Evolutionary conservation across 176 grass and related monocot species (phyloP).

Genomic region (Puya raimondii): DNA sequence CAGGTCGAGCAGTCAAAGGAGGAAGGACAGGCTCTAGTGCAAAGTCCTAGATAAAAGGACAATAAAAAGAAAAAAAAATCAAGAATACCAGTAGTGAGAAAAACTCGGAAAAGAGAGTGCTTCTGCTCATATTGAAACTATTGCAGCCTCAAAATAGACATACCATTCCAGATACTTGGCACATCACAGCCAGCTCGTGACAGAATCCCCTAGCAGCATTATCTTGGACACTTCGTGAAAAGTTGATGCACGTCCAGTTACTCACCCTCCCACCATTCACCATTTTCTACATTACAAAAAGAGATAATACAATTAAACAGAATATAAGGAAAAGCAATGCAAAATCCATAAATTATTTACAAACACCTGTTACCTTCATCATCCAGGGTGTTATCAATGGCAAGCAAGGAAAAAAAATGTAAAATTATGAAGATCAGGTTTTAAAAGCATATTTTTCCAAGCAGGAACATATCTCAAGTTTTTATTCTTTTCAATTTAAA

Average conservation of each 20-base stretch:
- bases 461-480: too few relatives aligned
- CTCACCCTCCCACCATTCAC: conserved; percentile 64
- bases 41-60: conserved; percentile 45
- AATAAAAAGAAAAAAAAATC: not conserved
- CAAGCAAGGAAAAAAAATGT: too few relatives aligned
- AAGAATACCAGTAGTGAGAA: not conserved
- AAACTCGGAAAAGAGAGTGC: not conserved
- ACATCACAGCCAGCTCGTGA: conserved; percentile 75
- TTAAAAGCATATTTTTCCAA: too few relatives aligned
- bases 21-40: conserved; percentile 57
- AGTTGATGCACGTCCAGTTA: conserved; percentile 71
- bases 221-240: conserved; percentile 71
- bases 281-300: conserved; percentile 62
- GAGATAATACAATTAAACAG: not conserved
- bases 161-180: conserved; percentile 90
- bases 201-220: conserved; percentile 61
- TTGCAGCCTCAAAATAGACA: not conserved
- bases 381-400: too few relatives aligned
- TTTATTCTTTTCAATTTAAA: too few relatives aligned
- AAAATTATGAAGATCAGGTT: too few relatives aligned
- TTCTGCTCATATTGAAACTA: not conserved
- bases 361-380: too few relatives aligned
- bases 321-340: not conserved
- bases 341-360: not conserved
- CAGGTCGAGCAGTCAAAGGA: conserved; percentile 58